Evolutionary conservation across 768 basidiomycete genomes (phyloP).

Genomic region (Lanmaoa pseudosensibilis): DNA sequence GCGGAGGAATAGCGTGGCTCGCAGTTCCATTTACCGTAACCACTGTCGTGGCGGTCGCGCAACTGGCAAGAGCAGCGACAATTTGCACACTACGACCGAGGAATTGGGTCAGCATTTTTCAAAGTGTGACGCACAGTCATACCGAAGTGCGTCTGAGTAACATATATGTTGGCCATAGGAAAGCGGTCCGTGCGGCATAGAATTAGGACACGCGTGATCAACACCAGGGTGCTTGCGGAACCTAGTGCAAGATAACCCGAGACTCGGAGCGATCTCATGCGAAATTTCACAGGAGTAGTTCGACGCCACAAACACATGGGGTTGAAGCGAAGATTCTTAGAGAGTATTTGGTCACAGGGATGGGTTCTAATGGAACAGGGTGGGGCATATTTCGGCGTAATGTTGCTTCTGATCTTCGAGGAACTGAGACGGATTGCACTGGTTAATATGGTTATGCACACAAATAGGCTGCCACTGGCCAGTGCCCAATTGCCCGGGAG

Average conservation of each 20-base stretch:
- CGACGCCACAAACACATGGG: not conserved
- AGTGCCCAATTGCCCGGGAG: no score
- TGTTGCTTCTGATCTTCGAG: no score
- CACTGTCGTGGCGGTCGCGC: constrained; percentile 23
- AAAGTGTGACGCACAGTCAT: not conserved
- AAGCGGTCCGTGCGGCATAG: not conserved
- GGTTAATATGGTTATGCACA: no score
- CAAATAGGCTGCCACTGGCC: no score
- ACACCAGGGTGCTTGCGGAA: not conserved
- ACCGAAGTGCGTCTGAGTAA: not conserved
- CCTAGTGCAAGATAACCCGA: not conserved
- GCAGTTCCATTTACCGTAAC: constrained; percentile 46
- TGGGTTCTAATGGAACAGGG: no score
- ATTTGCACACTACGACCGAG: constrained; percentile 2
- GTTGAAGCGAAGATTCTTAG: not conserved
- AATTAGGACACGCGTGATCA: not conserved
- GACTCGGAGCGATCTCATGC: not conserved
- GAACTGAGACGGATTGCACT: no score
- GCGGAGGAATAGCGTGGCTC: constrained; percentile 52
- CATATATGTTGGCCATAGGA: constrained; percentile 6
- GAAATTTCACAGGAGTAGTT: not conserved
- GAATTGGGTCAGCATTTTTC: constrained; percentile 14
- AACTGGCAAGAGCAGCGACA: not conserved
- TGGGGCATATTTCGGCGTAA: no score
- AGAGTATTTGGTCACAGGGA: no score